A percentile compares a stretch with the other conserved stretches of the same genome.
phyloP scores from a whole-genome alignment of 2,329 filamentous ascomycete genomes.

The Erysiphe pulchra region DNA sequence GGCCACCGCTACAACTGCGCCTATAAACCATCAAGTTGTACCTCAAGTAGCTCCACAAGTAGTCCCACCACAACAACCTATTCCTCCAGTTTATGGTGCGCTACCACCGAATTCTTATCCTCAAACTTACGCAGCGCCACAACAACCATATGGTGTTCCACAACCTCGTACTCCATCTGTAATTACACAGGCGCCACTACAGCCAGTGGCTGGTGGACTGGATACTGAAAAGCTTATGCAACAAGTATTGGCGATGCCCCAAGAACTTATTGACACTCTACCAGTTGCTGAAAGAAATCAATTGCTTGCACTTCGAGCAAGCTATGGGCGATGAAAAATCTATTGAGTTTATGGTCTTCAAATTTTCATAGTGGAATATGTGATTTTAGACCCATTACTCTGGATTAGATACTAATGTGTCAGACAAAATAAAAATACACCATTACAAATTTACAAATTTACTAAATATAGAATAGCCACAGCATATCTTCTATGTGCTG shows the following conservation, averaged over 20 bases:
- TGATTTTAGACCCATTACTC: no score
- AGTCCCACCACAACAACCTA: constrained; percentile 5
- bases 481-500: no score
- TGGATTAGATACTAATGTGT: no score
- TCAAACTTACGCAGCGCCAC: constrained; percentile 13
- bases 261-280: constrained; percentile 55
- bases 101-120: constrained; percentile 15
- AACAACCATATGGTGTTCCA: constrained; percentile 8
- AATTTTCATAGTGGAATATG: no score
- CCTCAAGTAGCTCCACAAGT: constrained; percentile 2
- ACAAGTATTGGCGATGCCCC: constrained; percentile 57
- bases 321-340: constrained; percentile 5
- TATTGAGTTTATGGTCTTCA: no score
- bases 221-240: constrained; percentile 52
- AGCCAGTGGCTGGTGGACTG: constrained; percentile 15
- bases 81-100: constrained; percentile 10
- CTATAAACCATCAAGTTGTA: constrained; percentile 15
- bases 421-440: no score
- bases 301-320: constrained; percentile 45
- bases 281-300: constrained; percentile 52
- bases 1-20: constrained; percentile 18
- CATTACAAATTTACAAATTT: no score
- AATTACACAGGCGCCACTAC: constrained; percentile 17
- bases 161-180: constrained; percentile 19
- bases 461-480: no score